Percentiles rank a stretch among this genome's conserved stretches.
Conservation (phyloP, 495 filamentous ascomycete species). For the Achaetomiella virescens region DNA sequence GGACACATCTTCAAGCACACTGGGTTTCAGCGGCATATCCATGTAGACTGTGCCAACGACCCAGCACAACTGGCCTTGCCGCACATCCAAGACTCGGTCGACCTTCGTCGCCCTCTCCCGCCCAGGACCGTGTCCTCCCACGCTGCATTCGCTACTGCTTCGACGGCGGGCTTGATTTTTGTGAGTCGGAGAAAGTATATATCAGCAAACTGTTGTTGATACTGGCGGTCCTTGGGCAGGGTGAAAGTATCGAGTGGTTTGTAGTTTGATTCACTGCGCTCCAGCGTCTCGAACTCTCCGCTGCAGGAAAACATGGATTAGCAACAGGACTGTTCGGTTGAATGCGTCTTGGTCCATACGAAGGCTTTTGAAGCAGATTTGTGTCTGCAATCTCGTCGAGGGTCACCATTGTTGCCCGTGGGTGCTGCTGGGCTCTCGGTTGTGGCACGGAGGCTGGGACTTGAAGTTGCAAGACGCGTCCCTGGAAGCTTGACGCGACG, state of each 20-base stretch:
- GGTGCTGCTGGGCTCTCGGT: not conserved
- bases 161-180: constrained; percentile 78
- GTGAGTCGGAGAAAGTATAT: constrained; percentile 93
- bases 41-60: constrained; percentile 91
- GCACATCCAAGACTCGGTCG: constrained; percentile 86
- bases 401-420: constrained; percentile 22
- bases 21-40: constrained; percentile 95
- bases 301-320: constrained; percentile 19
- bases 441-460: too few species aligned
- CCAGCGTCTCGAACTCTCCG: constrained; percentile 30
- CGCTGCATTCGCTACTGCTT: constrained; percentile 61
- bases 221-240: constrained; percentile 66
- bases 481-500: constrained; percentile 12
- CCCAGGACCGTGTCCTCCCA: constrained; percentile 79
- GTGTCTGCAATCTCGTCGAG: constrained; percentile 25
- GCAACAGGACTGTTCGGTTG: constrained; percentile 10
- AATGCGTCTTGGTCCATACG: constrained; percentile 11
- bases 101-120: constrained; percentile 66
- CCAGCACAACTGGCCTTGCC: constrained; percentile 95
- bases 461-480: constrained; percentile 11
- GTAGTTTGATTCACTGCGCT: constrained; percentile 57
- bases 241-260: constrained; percentile 66
- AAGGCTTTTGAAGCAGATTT: constrained; percentile 28
- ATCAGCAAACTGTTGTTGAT: constrained; percentile 92
- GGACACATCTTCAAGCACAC: constrained; percentile 89